Conservation (phyloP, 139 green algal species). For the Spirogloea muscicola region DNA sequence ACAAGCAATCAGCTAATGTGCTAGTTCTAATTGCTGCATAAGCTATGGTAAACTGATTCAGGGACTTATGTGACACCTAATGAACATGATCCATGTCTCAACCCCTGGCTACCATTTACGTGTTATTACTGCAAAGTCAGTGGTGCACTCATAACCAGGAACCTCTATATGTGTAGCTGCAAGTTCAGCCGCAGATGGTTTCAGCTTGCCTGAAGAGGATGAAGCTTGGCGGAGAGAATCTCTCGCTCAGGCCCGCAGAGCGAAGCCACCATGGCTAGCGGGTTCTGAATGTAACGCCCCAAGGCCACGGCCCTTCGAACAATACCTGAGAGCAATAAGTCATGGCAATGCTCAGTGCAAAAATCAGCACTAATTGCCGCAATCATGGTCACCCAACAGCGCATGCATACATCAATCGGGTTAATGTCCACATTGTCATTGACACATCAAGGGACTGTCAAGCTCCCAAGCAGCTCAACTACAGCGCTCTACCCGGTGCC, state of each 20-base stretch:
- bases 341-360: no score
- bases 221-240: conserved; percentile 49
- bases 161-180: no score
- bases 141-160: no score
- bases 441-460: background rate
- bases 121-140: no score
- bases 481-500: background rate
- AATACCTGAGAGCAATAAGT: conserved; percentile 34
- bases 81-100: no score
- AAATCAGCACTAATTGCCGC: background rate
- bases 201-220: conserved; percentile 59
- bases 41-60: no score
- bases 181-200: no score
- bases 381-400: background rate
- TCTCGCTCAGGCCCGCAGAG: conserved; percentile 58
- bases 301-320: conserved; percentile 77
- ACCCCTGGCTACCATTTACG: no score
- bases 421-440: background rate
- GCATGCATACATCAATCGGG: background rate
- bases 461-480: no score
- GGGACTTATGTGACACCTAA: no score
- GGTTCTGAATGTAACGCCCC: conserved; percentile 73
- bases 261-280: conserved; percentile 70
- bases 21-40: no score
- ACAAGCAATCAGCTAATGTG: no score